Conservation (phyloP, 768 basidiomycete species). For the Butyriboletus loyo region DNA sequence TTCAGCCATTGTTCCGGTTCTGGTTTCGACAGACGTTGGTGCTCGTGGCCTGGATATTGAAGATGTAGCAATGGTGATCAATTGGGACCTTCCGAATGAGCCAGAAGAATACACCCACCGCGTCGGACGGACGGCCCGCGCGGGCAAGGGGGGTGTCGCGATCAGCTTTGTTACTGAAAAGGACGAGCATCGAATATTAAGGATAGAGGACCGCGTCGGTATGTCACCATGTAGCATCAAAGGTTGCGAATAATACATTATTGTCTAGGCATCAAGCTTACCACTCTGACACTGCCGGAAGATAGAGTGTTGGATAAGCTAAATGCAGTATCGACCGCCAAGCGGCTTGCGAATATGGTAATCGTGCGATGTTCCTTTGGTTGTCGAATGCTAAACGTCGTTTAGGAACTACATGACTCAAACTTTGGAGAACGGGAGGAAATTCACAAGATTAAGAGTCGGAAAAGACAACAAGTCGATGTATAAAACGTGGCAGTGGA, state of each 20-base stretch:
- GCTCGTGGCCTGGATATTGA: slow-evolving; percentile 95
- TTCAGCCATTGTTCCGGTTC: slow-evolving; percentile 80
- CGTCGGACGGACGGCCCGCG: slow-evolving; percentile 90
- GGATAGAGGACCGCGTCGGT: slow-evolving; percentile 87
- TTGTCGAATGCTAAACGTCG: slow-evolving; percentile 3
- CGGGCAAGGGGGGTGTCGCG: slow-evolving; percentile 84
- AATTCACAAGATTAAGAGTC: slow-evolving; percentile 65
- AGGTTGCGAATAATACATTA: neutral
- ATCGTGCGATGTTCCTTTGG: neutral
- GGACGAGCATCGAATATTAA: slow-evolving; percentile 81
- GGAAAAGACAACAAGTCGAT: slow-evolving; percentile 18
- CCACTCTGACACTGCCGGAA: slow-evolving; percentile 76
- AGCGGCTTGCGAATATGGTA: slow-evolving; percentile 92
- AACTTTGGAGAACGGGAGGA: slow-evolving; percentile 88
- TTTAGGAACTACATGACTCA: slow-evolving; percentile 79
- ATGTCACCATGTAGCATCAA: slow-evolving; percentile 29
- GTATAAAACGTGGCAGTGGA: no score
- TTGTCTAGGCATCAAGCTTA: slow-evolving; percentile 63
- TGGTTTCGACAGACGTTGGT: slow-evolving; percentile 94
- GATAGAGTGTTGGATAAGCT: slow-evolving; percentile 77
- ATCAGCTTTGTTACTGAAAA: slow-evolving; percentile 94
- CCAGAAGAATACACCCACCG: slow-evolving; percentile 96
- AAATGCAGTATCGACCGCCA: slow-evolving; percentile 88
- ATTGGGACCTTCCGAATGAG: slow-evolving; percentile 92
- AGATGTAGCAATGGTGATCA: slow-evolving; percentile 93